Conservation (phyloP, 2,329 filamentous ascomycete genomes). For the Colletotrichum plurivorum region DNA sequence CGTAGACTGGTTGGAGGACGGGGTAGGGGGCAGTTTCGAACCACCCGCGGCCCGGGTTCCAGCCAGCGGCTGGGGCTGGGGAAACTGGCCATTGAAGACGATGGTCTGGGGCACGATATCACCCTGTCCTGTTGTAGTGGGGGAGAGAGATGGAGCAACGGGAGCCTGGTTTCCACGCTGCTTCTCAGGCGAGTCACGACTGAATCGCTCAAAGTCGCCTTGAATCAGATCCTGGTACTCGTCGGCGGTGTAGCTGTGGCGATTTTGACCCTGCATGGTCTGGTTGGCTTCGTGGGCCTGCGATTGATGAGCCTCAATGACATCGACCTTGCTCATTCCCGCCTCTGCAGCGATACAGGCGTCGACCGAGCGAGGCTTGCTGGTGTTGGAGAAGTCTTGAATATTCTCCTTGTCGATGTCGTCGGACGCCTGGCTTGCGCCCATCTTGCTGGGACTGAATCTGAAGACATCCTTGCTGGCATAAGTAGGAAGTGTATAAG, state of each 20-base stretch:
- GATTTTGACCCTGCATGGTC: not conserved
- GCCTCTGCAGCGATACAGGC: not conserved
- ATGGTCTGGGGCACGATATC: constrained; percentile 25
- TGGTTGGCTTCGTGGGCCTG: not conserved
- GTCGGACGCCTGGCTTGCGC: not conserved
- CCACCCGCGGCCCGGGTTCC: not conserved
- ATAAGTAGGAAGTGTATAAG: not conserved
- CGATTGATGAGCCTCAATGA: not conserved
- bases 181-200: constrained; percentile 27
- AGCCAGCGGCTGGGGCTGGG: constrained; percentile 5
- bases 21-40: constrained; percentile 26
- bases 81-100: constrained; percentile 17
- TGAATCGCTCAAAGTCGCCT: constrained; percentile 20
- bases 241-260: constrained; percentile 19
- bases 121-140: not conserved
- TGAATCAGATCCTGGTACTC: constrained; percentile 31
- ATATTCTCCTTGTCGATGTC: not conserved
- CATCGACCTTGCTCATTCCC: not conserved
- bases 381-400: not conserved
- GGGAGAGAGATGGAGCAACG: not conserved
- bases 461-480: not conserved
- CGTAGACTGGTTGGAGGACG: not conserved
- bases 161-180: not conserved
- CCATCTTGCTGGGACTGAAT: not conserved
- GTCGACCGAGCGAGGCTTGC: not conserved